Percentiles rank a stretch among this genome's conserved stretches.
phyloP scores from a whole-genome alignment of 352 stramenopile genomes.

The Globisporangium emineosum region DNA sequence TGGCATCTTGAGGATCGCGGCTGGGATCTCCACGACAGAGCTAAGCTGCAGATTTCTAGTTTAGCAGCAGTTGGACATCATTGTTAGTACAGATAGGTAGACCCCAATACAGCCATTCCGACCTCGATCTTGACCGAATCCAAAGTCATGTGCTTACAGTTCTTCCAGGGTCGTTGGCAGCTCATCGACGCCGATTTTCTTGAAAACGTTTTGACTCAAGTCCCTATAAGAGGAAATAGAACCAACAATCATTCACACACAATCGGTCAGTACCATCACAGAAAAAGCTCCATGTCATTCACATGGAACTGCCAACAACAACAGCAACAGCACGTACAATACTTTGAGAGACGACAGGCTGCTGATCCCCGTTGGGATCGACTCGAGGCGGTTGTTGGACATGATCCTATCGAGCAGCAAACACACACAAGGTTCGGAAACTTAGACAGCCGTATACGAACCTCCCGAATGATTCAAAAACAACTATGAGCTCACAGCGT shows the following conservation, averaged over 20 bases:
- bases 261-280: neutral
- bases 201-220: slow-evolving; percentile 24
- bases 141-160: slow-evolving; percentile 12
- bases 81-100: neutral
- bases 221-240: slow-evolving; percentile 12
- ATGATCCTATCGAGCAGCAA: slow-evolving; percentile 13
- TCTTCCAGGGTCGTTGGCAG: slow-evolving; percentile 19
- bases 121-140: too few species aligned
- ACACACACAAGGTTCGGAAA: too few species aligned
- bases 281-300: neutral
- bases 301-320: neutral
- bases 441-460: too few species aligned
- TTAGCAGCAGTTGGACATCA: neutral
- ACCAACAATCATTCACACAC: neutral
- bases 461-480: too few species aligned
- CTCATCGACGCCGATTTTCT: slow-evolving; percentile 11
- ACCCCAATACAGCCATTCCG: too few species aligned
- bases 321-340: slow-evolving; percentile 14
- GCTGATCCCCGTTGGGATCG: slow-evolving; percentile 20
- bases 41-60: slow-evolving; percentile 24
- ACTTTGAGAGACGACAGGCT: slow-evolving; percentile 17
- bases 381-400: slow-evolving; percentile 18
- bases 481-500: slow-evolving; percentile 34
- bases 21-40: slow-evolving; percentile 29
- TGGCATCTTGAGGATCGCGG: slow-evolving; percentile 29